These are phyloP conservation scores for Thermochaetoides dissita DNA, from an alignment of 2,329 filamentous ascomycete species.

Conservation along the genomic window DNA sequence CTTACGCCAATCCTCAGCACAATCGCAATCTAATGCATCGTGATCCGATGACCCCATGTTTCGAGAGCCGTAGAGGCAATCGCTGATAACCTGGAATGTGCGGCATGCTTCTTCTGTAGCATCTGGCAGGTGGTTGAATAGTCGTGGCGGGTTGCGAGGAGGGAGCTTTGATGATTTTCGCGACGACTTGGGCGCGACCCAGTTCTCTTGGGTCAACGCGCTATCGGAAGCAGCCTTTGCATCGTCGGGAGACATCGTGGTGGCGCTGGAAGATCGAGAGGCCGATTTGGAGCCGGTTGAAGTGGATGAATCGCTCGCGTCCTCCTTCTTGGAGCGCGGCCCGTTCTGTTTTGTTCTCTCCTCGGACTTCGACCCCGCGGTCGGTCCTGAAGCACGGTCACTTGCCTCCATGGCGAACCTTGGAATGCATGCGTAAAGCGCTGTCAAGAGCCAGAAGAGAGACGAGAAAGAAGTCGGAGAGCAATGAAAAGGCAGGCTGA, in stretches of 20 bases:
- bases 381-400: slow-evolving; percentile 14
- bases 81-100: slow-evolving; percentile 66
- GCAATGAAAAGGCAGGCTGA: too few species aligned
- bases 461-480: too few species aligned
- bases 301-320: slow-evolving; percentile 24
- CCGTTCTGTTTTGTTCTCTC: slow-evolving; percentile 24
- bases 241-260: slow-evolving; percentile 27
- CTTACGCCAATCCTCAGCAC: slow-evolving; percentile 88
- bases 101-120: slow-evolving; percentile 61
- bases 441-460: neutral
- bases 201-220: slow-evolving; percentile 32
- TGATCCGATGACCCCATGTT: slow-evolving; percentile 83
- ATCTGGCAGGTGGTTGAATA: slow-evolving; percentile 66
- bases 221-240: slow-evolving; percentile 34
- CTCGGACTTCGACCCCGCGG: slow-evolving; percentile 26
- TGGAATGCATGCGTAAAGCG: slow-evolving; percentile 8
- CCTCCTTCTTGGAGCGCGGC: slow-evolving; percentile 27
- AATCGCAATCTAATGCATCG: slow-evolving; percentile 87
- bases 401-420: slow-evolving; percentile 17
- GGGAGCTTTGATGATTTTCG: slow-evolving; percentile 63
- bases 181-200: slow-evolving; percentile 54
- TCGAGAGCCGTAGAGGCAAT: slow-evolving; percentile 85
- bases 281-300: slow-evolving; percentile 26
- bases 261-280: slow-evolving; percentile 25
- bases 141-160: slow-evolving; percentile 30